Evolutionary conservation across 345 rosid species (phyloP).

Genomic region (Euphorbia peplus): DNA sequence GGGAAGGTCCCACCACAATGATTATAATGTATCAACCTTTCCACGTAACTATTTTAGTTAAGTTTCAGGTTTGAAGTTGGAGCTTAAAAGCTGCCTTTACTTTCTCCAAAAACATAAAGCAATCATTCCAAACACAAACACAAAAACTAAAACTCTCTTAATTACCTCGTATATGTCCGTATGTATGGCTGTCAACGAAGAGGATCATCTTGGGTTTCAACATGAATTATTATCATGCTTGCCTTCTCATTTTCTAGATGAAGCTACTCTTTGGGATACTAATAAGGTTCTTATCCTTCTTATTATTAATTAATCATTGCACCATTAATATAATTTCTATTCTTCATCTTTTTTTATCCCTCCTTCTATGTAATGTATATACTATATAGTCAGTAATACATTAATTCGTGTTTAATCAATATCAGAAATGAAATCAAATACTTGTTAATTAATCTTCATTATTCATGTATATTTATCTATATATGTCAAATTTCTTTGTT

Average conservation of each 20-base stretch:
- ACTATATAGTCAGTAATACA: too few relatives aligned
- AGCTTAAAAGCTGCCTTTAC: conserved; percentile 27
- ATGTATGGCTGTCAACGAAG: conserved; percentile 27
- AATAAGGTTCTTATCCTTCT: conserved; percentile 15
- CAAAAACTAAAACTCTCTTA: too few relatives aligned
- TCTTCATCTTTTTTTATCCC: too few relatives aligned
- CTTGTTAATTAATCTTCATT: too few relatives aligned
- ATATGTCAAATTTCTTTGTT: neutral
- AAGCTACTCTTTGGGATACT: conserved; percentile 42
- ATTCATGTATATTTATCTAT: too few relatives aligned
- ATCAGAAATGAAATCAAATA: too few relatives aligned
- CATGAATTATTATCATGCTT: conserved; percentile 45
- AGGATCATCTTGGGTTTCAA: conserved; percentile 42
- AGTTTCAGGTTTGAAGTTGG: conserved; percentile 79
- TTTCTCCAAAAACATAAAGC: conserved; percentile 5
- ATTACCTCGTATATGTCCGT: too few relatives aligned
- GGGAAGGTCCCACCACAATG: neutral
- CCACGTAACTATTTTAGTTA: conserved; percentile 43
- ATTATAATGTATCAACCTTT: conserved; percentile 5
- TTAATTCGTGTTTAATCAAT: too few relatives aligned
- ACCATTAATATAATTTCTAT: too few relatives aligned
- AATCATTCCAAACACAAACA: too few relatives aligned
- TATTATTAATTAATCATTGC: neutral
- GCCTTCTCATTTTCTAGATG: conserved; percentile 49
- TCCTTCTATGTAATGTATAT: too few relatives aligned